phyloP scores from a whole-genome alignment of 495 filamentous ascomycete genomes.

The Aspergillus sparsus region DNA sequence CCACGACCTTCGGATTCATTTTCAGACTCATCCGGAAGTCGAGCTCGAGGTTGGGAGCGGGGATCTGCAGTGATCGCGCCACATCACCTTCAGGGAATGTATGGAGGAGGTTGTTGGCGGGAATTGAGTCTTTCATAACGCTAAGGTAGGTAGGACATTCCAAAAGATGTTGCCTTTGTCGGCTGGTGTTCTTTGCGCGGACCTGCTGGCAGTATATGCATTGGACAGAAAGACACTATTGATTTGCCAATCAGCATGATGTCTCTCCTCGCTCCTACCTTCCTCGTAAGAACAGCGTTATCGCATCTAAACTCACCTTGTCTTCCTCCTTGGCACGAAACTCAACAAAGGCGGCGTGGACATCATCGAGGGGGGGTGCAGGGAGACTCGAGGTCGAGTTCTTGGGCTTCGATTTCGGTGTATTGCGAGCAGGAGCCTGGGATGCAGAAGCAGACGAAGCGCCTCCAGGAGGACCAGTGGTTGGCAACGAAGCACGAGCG shows the following conservation, averaged over 20 bases:
- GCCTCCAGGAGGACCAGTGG: constrained; percentile 36
- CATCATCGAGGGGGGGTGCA: constrained; percentile 52
- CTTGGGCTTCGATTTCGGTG: constrained; percentile 49
- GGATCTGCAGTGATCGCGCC: constrained; percentile 53
- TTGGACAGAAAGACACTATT: constrained; percentile 57
- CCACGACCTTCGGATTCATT: constrained; percentile 56
- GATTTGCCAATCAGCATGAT: not conserved
- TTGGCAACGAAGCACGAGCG: constrained; percentile 42
- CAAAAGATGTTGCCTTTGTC: constrained; percentile 56
- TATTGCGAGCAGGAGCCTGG: constrained; percentile 37
- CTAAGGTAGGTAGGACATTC: constrained; percentile 58
- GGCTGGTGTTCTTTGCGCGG: constrained; percentile 58
- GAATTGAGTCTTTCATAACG: constrained; percentile 59
- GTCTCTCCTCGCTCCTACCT: not conserved
- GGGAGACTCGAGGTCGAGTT: constrained; percentile 41
- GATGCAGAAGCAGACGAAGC: constrained; percentile 35
- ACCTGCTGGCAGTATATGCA: constrained; percentile 61
- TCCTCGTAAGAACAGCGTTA: not conserved
- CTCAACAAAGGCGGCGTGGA: constrained; percentile 57
- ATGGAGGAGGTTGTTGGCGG: constrained; percentile 58
- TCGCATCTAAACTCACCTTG: constrained; percentile 43
- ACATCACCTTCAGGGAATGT: constrained; percentile 58
- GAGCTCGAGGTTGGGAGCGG: constrained; percentile 56
- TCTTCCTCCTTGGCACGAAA: constrained; percentile 60
- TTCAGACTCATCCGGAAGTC: constrained; percentile 66